These are phyloP conservation scores for Trichoderma cornu-damae DNA, from an alignment of 2,329 filamentous ascomycete genomes.

Conservation along the genomic window DNA sequence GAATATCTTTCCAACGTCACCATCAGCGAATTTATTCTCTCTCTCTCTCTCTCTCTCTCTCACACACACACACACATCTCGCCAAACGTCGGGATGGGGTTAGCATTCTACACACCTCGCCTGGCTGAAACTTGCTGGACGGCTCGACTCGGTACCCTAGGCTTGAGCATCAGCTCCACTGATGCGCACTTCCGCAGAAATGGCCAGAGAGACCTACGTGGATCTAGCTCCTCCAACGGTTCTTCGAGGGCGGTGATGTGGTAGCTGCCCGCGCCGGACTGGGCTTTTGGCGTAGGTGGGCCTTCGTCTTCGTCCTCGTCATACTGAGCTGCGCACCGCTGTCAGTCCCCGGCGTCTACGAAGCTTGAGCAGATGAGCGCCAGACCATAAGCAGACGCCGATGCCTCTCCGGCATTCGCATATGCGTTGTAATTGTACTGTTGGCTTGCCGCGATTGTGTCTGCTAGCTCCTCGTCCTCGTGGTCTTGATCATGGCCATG, in stretches of 20 bases:
- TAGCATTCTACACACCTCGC: constrained; percentile 35
- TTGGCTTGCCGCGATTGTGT: constrained; percentile 22
- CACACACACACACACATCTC: too few species aligned
- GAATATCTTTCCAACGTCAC: constrained; percentile 41
- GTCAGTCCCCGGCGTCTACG: neutral
- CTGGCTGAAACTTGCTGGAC: constrained; percentile 38
- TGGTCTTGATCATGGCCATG: constrained; percentile 17
- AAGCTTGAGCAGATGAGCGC: neutral
- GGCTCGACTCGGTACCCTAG: constrained; percentile 39
- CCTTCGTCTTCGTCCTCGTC: constrained; percentile 28
- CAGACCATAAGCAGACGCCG: constrained; percentile 23
- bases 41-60: too few species aligned
- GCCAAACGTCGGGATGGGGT: too few species aligned
- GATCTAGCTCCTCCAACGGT: constrained; percentile 30
- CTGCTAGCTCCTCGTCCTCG: constrained; percentile 22
- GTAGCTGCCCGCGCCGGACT: constrained; percentile 15
- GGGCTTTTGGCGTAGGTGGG: constrained; percentile 23
- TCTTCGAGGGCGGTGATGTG: constrained; percentile 16
- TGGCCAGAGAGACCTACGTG: constrained; percentile 29
- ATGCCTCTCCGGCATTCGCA: constrained; percentile 19
- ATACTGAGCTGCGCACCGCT: constrained; percentile 16
- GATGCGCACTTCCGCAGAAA: neutral
- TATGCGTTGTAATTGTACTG: constrained; percentile 21
- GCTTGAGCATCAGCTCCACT: neutral
- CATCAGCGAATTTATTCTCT: neutral